Conservation (phyloP, 2,329 filamentous ascomycete genomes). For the Trichoderma endophyticum region DNA sequence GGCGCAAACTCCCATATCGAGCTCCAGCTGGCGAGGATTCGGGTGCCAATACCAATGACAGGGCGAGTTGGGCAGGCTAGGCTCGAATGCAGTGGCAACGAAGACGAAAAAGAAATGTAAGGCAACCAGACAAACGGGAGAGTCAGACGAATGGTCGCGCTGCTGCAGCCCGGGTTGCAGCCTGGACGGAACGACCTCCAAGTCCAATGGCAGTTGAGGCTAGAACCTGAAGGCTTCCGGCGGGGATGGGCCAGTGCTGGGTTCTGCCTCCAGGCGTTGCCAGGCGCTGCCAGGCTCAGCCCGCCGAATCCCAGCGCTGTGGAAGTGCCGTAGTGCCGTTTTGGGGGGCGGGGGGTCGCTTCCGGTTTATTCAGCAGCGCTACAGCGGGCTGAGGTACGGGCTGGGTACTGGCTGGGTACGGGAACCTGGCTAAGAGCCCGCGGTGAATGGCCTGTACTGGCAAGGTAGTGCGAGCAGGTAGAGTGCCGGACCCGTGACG, state of each 20-base stretch:
- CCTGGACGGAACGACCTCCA: not conserved
- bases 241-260: not conserved
- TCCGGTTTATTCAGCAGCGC: not conserved
- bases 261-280: not conserved
- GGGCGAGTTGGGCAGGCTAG: not conserved
- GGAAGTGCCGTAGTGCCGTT: slow-evolving; percentile 7
- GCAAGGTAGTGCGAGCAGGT: not conserved
- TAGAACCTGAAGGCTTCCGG: not conserved
- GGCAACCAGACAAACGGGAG: not conserved
- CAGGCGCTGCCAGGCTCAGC: not conserved
- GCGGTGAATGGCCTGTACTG: not conserved
- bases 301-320: slow-evolving; percentile 3
- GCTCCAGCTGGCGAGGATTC: not conserved
- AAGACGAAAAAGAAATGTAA: not conserved
- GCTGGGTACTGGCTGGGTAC: not conserved
- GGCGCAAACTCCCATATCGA: slow-evolving; percentile 15
- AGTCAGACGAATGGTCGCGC: not conserved
- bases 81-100: not conserved
- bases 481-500: not conserved
- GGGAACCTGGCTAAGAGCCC: too few species aligned
- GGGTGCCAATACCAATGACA: slow-evolving; percentile 1
- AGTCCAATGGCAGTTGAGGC: not conserved
- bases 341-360: not conserved
- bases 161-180: slow-evolving; percentile 8
- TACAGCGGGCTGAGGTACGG: not conserved